phyloP scores from a whole-genome alignment of 257 asterid species.

The Agastache rugosa region DNA sequence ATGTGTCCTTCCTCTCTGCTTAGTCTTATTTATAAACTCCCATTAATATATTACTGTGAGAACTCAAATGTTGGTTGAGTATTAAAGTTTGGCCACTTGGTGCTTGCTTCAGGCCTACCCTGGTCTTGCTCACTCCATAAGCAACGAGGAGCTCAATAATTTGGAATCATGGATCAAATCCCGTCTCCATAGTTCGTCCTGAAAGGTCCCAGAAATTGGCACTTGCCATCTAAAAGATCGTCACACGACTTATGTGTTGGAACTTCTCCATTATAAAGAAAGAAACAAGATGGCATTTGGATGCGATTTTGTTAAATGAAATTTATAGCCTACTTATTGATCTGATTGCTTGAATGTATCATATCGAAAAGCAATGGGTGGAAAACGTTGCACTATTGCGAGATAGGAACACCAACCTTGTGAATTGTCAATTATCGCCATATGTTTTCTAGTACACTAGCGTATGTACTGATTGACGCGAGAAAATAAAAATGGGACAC shows the following conservation, averaged over 20 bases:
- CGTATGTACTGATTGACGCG: not conserved
- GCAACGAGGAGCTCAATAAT: conserved; percentile 60
- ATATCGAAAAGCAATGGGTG: not conserved
- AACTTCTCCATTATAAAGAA: not conserved
- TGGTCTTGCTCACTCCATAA: conserved; percentile 75
- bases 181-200: conserved; percentile 66
- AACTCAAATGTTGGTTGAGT: not conserved
- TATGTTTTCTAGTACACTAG: not conserved
- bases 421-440: not conserved
- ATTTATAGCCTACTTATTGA: not conserved
- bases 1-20: not conserved
- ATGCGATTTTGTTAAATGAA: not conserved
- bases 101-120: conserved; percentile 77
- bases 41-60: not conserved
- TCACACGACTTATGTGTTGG: not conserved
- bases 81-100: conserved; percentile 13
- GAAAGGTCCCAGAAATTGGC: conserved; percentile 1
- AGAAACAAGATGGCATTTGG: conserved; percentile 11
- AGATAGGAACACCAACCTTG: not conserved
- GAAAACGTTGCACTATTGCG: not conserved
- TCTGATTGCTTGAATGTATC: not conserved
- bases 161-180: conserved; percentile 83
- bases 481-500: not conserved
- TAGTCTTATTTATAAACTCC: not conserved
- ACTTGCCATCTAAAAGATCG: not conserved